Evolutionary conservation across 768 basidiomycete genomes (phyloP), one percentile per base, ranked within the genome.

Genomic region (Leccinum boreale): DNA sequence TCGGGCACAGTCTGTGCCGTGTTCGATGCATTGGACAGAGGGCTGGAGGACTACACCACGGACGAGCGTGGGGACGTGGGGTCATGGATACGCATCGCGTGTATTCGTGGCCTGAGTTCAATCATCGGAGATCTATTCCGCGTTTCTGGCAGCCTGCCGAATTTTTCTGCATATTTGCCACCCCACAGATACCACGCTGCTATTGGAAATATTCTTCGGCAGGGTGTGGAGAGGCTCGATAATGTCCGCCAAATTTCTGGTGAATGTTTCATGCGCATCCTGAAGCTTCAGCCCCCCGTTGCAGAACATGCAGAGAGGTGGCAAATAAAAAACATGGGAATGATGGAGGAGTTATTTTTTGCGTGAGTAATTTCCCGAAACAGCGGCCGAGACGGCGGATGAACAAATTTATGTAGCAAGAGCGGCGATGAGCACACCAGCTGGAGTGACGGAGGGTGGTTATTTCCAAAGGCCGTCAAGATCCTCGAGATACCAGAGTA

Each of bases 41-140:
- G 92, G 4, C 73, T 99, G 53, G 79, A 84, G 19, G 95, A 99
- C 75, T 99, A 98, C 68, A 89, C 92, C 5, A 85, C 84, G 50
- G 96, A 99, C 69, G 91, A 97, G 69, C 86, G 96, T 62, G 96
- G 96, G 4, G 97, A 99, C 68, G 89, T 99, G 36, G 96, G 96
- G 44, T 98, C 96, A 2, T 97, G 94, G 94, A 82, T 94, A 52
- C 90, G 96, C 60, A 81, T 90, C 7, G 84, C 85, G 2, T 90
- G 87, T 65, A 80, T 94, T 52, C 78, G 78, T 48, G 87, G 88
- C 10, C 73, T 94, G 55, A 78, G 83, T 17, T 73, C 77, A 8
- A 73, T 85, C 57, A 75, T 81, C 46, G 75, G 79, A 64, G 74
- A 81, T 24, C 65, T 92, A 4, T 77, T 89, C 62, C 65, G 71